Conservation (phyloP, 768 basidiomycete species). For the Leccinum rimulosum region DNA sequence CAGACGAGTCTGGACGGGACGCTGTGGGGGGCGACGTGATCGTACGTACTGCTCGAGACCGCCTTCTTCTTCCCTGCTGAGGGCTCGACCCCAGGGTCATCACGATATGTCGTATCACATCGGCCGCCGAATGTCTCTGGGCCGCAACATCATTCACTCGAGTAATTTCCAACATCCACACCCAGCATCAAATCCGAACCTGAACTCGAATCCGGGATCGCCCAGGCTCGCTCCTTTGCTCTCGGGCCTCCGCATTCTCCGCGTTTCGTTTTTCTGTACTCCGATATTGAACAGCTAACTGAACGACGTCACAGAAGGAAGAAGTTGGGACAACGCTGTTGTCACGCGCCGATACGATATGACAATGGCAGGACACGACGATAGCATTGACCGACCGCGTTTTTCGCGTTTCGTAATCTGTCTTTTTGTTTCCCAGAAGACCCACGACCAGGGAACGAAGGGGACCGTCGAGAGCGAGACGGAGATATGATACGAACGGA, state of each 20-base stretch:
- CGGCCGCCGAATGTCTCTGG: neutral
- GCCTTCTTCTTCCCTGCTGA: neutral
- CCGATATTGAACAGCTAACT: neutral
- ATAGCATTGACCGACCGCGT: neutral
- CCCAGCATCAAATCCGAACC: neutral
- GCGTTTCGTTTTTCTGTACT: neutral
- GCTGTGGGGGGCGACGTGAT: neutral
- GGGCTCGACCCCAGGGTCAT: neutral
- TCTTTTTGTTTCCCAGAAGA: neutral
- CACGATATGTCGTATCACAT: neutral
- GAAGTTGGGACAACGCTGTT: neutral
- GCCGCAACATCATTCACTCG: neutral
- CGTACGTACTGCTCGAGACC: neutral
- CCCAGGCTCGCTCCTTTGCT: neutral
- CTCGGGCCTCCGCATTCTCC: neutral
- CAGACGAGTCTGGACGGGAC: neutral
- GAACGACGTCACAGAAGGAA: neutral
- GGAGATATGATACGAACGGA: neutral
- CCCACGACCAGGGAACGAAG: neutral
- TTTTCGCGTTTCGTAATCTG: neutral
- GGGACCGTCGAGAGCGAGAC: neutral
- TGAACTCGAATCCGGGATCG: neutral
- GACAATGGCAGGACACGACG: neutral
- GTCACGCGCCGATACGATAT: neutral
- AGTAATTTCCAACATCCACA: neutral